Conservation (phyloP, 2,329 filamentous ascomycete genomes). For the Meredithiella fracta region DNA sequence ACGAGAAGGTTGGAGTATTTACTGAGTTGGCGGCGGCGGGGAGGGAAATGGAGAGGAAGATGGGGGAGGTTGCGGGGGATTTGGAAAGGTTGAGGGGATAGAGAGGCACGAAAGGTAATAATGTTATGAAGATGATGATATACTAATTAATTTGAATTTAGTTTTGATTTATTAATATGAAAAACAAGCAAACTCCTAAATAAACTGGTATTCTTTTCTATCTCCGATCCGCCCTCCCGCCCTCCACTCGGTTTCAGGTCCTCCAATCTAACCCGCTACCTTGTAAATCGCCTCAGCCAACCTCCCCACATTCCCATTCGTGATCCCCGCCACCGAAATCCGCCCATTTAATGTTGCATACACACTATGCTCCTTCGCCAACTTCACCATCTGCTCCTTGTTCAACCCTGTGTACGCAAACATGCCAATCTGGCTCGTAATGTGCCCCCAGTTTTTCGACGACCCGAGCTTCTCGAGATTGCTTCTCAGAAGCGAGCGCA, state of each 20-base stretch:
- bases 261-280: slow-evolving; percentile 45
- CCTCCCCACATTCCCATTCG: slow-evolving; percentile 58
- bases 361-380: slow-evolving; percentile 92
- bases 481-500: slow-evolving; percentile 85
- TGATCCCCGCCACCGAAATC: slow-evolving; percentile 76
- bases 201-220: slow-evolving; percentile 11
- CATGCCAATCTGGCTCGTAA: slow-evolving; percentile 98
- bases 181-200: background rate
- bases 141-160: background rate
- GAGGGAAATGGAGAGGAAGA: slow-evolving; percentile 31
- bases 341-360: slow-evolving; percentile 90
- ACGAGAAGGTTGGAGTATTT: slow-evolving; percentile 32
- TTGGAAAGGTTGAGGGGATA: slow-evolving; percentile 23
- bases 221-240: background rate
- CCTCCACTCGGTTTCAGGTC: background rate
- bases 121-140: slow-evolving; percentile 7
- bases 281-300: slow-evolving; percentile 74
- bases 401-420: slow-evolving; percentile 94
- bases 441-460: slow-evolving; percentile 97
- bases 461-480: slow-evolving; percentile 90
- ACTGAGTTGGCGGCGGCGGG: slow-evolving; percentile 37
- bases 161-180: background rate
- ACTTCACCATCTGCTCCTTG: slow-evolving; percentile 74
- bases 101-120: background rate
- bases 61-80: slow-evolving; percentile 34